Percentiles rank a stretch among this genome's conserved stretches.
phyloP scores from a whole-genome alignment of 2,329 filamentous ascomycete genomes.

The Epichloe glyceriae region DNA sequence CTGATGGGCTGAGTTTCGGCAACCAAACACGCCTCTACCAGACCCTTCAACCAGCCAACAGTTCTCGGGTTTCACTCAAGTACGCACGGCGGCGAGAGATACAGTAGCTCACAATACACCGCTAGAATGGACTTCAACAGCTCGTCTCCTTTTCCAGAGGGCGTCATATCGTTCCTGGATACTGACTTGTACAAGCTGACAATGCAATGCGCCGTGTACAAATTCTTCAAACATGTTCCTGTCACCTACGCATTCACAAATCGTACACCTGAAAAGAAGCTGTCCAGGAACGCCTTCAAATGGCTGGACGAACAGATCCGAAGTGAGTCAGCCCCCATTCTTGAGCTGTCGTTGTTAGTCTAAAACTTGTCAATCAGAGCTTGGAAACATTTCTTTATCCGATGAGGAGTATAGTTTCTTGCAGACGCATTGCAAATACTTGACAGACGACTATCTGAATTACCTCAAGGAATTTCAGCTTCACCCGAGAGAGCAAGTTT shows the following conservation, averaged over 20 bases:
- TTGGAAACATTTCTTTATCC: slow-evolving; percentile 69
- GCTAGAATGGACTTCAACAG: slow-evolving; percentile 50
- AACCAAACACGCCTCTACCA: not conserved
- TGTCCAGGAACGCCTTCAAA: slow-evolving; percentile 67
- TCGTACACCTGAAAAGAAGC: slow-evolving; percentile 83
- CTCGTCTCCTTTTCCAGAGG: slow-evolving; percentile 56
- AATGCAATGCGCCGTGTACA: slow-evolving; percentile 94
- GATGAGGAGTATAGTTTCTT: slow-evolving; percentile 72
- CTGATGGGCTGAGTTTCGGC: not conserved
- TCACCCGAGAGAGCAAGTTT: slow-evolving; percentile 67
- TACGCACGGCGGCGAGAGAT: too few species aligned
- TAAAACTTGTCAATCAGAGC: slow-evolving; percentile 37
- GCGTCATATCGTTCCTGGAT: slow-evolving; percentile 71
- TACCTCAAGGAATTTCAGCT: slow-evolving; percentile 76
- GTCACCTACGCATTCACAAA: slow-evolving; percentile 95
- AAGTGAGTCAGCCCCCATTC: slow-evolving; percentile 36
- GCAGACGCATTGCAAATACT: slow-evolving; percentile 64
- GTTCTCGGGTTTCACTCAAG: too few species aligned
- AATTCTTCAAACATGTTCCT: slow-evolving; percentile 71
- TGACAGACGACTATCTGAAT: slow-evolving; percentile 62
- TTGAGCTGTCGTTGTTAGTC: not conserved
- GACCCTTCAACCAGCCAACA: too few species aligned
- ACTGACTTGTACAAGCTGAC: slow-evolving; percentile 90
- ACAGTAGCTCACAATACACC: not conserved
- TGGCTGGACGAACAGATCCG: slow-evolving; percentile 79